Percentiles rank a stretch among this genome's conserved stretches.
These are phyloP conservation scores for Rauvolfia tetraphylla DNA, from an alignment of 257 asterid genomes.

Conservation along the genomic window DNA sequence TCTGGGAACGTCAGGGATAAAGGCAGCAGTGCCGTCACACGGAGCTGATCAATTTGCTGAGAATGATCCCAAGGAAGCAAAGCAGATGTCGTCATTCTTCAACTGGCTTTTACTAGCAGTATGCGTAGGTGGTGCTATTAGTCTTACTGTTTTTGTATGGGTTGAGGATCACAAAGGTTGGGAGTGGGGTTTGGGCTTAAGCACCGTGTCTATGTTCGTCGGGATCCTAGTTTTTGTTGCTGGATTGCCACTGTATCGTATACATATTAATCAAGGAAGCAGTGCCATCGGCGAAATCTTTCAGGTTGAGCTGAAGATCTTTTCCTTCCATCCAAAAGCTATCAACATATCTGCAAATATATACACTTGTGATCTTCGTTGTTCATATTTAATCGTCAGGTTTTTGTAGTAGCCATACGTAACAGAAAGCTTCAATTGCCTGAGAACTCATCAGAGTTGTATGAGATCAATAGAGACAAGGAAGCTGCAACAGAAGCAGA, in stretches of 20 bases:
- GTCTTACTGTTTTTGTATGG: conserved; percentile 62
- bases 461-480: conserved; percentile 39
- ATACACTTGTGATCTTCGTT: background rate
- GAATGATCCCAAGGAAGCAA: conserved; percentile 48
- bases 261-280: conserved; percentile 51
- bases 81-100: conserved; percentile 56
- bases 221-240: conserved; percentile 33
- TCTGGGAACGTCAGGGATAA: conserved; percentile 55
- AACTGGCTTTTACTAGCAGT: conserved; percentile 55
- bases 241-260: conserved; percentile 58
- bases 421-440: conserved; percentile 61
- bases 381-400: conserved; percentile 31
- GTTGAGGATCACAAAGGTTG: conserved; percentile 71
- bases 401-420: conserved; percentile 50
- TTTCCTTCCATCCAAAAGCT: background rate
- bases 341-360: background rate
- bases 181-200: conserved; percentile 54
- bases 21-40: conserved; percentile 70
- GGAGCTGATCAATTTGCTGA: conserved; percentile 82
- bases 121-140: conserved; percentile 56
- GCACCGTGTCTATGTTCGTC: conserved; percentile 50
- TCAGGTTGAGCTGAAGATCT: conserved; percentile 32
- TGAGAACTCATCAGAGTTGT: conserved; percentile 37
- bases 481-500: conserved; percentile 43
- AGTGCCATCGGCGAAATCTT: conserved; percentile 55